A percentile compares a stretch with the other conserved stretches of the same genome.
Conservation (phyloP, 768 basidiomycete species). For the Leccinum barrowsii region DNA sequence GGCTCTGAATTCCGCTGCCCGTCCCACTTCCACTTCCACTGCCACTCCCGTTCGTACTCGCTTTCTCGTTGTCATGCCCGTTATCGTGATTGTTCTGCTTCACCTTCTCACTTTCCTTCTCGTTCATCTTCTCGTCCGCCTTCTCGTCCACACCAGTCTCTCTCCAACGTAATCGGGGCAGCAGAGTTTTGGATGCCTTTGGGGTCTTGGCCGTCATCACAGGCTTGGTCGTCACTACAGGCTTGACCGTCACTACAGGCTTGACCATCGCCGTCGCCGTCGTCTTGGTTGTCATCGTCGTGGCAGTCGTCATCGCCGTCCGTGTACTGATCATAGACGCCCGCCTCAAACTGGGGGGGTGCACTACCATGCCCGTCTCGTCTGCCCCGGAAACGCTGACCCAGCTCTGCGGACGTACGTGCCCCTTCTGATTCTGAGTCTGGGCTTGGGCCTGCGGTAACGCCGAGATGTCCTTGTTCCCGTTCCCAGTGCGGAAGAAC, state of each 20-base stretch:
- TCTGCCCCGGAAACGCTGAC: not conserved
- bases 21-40: not conserved
- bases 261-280: not conserved
- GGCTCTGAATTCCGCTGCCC: not conserved
- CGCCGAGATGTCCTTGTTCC: not conserved
- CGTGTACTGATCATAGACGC: conserved; percentile 15
- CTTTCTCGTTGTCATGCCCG: not conserved
- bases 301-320: not conserved
- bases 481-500: conserved; percentile 15
- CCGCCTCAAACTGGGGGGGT: conserved; percentile 21
- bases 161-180: not conserved
- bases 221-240: conserved; percentile 4
- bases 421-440: not conserved
- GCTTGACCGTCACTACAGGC: conserved; percentile 1
- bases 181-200: not conserved
- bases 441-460: not conserved
- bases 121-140: not conserved
- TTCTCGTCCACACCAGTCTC: not conserved
- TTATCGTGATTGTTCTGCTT: not conserved
- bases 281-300: not conserved
- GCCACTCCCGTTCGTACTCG: conserved; percentile 1
- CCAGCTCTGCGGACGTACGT: not conserved
- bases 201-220: not conserved
- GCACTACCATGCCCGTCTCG: conserved; percentile 11
- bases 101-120: not conserved